phyloP scores from a whole-genome alignment of 2,329 filamentous ascomycete species.

The Ophiosphaerella korrae region DNA sequence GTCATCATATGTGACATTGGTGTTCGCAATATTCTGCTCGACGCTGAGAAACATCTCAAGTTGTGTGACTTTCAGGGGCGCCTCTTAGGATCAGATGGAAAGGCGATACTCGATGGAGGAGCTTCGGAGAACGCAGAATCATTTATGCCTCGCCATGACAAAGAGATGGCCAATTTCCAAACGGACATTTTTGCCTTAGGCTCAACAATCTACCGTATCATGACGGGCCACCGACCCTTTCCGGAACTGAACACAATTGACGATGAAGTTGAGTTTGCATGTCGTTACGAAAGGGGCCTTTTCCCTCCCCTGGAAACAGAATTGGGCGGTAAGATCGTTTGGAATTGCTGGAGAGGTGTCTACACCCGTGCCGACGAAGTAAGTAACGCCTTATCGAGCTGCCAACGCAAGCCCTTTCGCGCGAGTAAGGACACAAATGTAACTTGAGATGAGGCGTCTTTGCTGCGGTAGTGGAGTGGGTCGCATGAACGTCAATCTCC shows the following conservation, averaged over 20 bases:
- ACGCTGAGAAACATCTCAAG: not conserved
- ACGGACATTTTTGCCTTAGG: constrained; percentile 32
- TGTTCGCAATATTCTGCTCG: constrained; percentile 10
- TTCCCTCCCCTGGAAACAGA: constrained; percentile 11
- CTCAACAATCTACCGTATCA: constrained; percentile 26
- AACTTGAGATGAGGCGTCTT: too few species aligned
- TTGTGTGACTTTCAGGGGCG: constrained; percentile 22
- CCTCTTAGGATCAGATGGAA: constrained; percentile 7
- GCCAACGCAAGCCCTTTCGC: too few species aligned
- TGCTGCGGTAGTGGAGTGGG: too few species aligned
- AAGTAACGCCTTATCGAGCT: too few species aligned
- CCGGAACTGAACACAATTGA: constrained; percentile 19
- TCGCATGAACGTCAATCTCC: too few species aligned
- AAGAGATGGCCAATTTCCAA: constrained; percentile 14
- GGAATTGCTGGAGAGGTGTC: constrained; percentile 22
- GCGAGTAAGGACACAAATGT: too few species aligned
- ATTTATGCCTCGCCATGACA: constrained; percentile 21
- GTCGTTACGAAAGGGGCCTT: constrained; percentile 11
- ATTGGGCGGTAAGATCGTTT: constrained; percentile 14
- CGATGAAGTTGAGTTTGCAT: constrained; percentile 21
- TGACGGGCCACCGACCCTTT: constrained; percentile 19
- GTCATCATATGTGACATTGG: constrained; percentile 16
- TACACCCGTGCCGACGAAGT: constrained; percentile 21
- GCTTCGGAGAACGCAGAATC: constrained; percentile 23
- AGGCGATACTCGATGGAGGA: not conserved